Percentiles rank a stretch among this genome's conserved stretches.
Evolutionary conservation across 768 basidiomycete species (phyloP).

Genomic region (Panaeolus cyanescens): DNA sequence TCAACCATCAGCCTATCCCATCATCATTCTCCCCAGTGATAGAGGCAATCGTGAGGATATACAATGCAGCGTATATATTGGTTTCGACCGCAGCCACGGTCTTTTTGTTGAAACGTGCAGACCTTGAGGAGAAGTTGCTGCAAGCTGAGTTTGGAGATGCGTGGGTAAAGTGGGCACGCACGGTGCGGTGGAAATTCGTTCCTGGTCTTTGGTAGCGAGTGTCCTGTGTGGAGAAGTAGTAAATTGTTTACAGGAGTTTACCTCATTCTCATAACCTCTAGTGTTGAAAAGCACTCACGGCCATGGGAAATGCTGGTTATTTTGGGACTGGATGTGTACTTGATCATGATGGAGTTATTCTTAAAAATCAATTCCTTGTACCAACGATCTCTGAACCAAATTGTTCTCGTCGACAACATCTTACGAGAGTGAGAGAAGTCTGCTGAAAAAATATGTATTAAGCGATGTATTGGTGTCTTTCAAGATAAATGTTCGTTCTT

Average conservation of each 20-base stretch:
- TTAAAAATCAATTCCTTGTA: too few relatives aligned
- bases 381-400: too few relatives aligned
- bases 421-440: too few relatives aligned
- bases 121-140: background rate
- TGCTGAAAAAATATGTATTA: too few relatives aligned
- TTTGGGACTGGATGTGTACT: too few relatives aligned
- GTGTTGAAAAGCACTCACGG: too few relatives aligned
- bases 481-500: too few relatives aligned
- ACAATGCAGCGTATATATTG: background rate
- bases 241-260: background rate
- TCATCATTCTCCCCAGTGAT: background rate
- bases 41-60: background rate
- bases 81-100: background rate
- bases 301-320: too few relatives aligned
- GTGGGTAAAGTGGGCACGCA: background rate
- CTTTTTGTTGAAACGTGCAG: background rate
- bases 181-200: background rate
- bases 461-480: too few relatives aligned
- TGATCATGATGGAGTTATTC: too few relatives aligned
- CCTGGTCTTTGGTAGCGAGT: background rate
- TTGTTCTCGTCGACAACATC: too few relatives aligned
- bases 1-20: background rate
- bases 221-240: background rate
- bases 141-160: background rate
- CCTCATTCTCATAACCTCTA: too few relatives aligned